Conservation (phyloP, 1,284 basidiomycete genomes). For the Pyrrhoderma lamaoense region DNA sequence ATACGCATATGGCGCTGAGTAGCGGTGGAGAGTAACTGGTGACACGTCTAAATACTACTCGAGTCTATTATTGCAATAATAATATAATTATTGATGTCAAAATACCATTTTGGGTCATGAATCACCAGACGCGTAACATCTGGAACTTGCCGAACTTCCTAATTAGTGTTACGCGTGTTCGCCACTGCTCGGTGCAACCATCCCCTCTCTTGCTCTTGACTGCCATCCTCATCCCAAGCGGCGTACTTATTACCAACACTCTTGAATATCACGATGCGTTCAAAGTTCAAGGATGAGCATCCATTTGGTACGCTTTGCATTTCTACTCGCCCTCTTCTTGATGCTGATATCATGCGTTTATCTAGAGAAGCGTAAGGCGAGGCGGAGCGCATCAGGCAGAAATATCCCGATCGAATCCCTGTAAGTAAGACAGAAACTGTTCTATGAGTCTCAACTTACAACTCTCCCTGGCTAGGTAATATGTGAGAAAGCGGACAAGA, state of each 20-base stretch:
- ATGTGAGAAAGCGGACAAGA: slow-evolving; percentile 99
- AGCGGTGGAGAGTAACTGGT: background rate
- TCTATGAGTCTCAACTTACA: slow-evolving; percentile 16
- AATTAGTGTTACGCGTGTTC: slow-evolving; percentile 6
- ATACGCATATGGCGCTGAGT: slow-evolving; percentile 7
- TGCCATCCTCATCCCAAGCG: slow-evolving; percentile 7
- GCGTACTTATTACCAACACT: background rate
- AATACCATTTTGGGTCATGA: slow-evolving; percentile 6
- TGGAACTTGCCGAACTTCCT: slow-evolving; percentile 6
- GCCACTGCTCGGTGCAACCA: slow-evolving; percentile 8
- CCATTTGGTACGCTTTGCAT: slow-evolving; percentile 73
- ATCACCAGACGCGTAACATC: background rate
- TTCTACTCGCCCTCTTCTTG: slow-evolving; percentile 18
- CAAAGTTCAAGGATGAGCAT: slow-evolving; percentile 99
- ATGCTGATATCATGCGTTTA: slow-evolving; percentile 19
- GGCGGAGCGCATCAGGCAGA: slow-evolving; percentile 94
- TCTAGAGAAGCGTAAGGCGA: slow-evolving; percentile 98
- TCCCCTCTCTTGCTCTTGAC: slow-evolving; percentile 15
- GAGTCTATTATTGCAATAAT: no score
- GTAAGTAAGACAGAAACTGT: slow-evolving; percentile 35
- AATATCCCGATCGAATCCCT: slow-evolving; percentile 97
- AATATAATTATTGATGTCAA: no score
- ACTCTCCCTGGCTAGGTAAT: slow-evolving; percentile 66
- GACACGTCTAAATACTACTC: slow-evolving; percentile 12
- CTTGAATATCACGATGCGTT: slow-evolving; percentile 57